A percentile compares a stretch with the other conserved stretches of the same genome.
phyloP scores from a whole-genome alignment of 805 yeast genomes.

The Suhomyces sp. region DNA sequence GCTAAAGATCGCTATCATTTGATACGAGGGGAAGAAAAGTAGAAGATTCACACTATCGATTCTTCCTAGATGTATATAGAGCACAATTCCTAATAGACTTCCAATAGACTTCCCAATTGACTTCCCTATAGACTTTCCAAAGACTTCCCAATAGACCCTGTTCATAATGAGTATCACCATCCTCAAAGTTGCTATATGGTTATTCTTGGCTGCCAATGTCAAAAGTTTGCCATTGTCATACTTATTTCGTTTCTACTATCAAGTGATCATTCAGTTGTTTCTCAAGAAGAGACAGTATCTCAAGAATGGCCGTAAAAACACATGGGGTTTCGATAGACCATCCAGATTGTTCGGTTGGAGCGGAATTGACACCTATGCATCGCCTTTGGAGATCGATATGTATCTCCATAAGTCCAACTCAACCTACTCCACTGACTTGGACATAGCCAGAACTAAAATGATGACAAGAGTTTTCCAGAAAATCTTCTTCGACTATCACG shows the following conservation, averaged over 20 bases:
- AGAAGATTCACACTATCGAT: not conserved
- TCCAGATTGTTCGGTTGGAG: constrained; percentile 42
- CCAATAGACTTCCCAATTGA: not conserved
- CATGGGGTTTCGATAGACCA: constrained; percentile 29
- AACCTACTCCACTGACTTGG: constrained; percentile 79
- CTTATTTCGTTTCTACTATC: constrained; percentile 56
- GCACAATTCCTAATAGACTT: not conserved
- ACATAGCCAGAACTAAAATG: constrained; percentile 67
- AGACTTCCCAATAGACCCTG: not conserved
- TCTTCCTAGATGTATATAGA: not conserved
- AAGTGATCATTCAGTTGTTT: constrained; percentile 37
- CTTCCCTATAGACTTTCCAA: not conserved
- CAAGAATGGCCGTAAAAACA: constrained; percentile 22
- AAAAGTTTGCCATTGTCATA: constrained; percentile 71
- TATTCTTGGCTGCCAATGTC: constrained; percentile 41
- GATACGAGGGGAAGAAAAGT: not conserved
- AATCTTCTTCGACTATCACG: constrained; percentile 46
- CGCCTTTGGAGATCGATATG: constrained; percentile 80
- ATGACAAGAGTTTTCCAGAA: constrained; percentile 57
- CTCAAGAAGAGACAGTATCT: constrained; percentile 27
- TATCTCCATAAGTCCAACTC: constrained; percentile 86
- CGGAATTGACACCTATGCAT: constrained; percentile 51
- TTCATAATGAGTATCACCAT: not conserved
- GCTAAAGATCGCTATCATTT: not conserved
- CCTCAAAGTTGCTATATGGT: constrained; percentile 1